These are phyloP conservation scores for Proliferodiscus dingleyae DNA, from an alignment of 2,329 filamentous ascomycete species.

Conservation along the genomic window DNA sequence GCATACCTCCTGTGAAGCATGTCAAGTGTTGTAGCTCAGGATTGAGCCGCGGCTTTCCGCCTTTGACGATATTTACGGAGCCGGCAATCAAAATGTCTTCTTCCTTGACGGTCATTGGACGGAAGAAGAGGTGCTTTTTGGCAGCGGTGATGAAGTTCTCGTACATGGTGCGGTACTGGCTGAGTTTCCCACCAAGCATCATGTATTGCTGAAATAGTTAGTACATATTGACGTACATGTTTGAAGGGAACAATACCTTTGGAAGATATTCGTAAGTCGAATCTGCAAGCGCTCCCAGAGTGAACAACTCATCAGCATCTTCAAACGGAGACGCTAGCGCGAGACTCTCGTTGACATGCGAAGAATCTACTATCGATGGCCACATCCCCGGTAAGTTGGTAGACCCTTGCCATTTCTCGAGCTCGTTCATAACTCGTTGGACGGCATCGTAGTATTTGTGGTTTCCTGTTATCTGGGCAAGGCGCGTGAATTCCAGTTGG, in stretches of 20 bases:
- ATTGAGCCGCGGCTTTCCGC: slow-evolving; percentile 36
- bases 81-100: slow-evolving; percentile 45
- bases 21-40: slow-evolving; percentile 56
- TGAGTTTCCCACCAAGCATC: slow-evolving; percentile 24
- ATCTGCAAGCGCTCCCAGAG: slow-evolving; percentile 52
- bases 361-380: slow-evolving; percentile 49
- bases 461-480: slow-evolving; percentile 58
- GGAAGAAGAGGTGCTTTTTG: slow-evolving; percentile 41
- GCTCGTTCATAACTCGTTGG: slow-evolving; percentile 51
- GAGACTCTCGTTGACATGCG: slow-evolving; percentile 32
- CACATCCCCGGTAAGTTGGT: slow-evolving; percentile 60
- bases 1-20: slow-evolving; percentile 70
- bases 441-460: slow-evolving; percentile 58
- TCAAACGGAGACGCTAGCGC: slow-evolving; percentile 43
- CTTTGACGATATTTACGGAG: slow-evolving; percentile 40
- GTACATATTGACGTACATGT: slow-evolving; percentile 32
- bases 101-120: slow-evolving; percentile 37
- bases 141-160: slow-evolving; percentile 41
- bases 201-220: slow-evolving; percentile 31
- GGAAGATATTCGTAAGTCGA: slow-evolving; percentile 62
- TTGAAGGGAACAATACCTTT: slow-evolving; percentile 58
- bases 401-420: slow-evolving; percentile 50
- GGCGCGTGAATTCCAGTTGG: slow-evolving; percentile 56
- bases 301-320: slow-evolving; percentile 49
- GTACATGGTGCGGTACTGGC: slow-evolving; percentile 36